These are phyloP conservation scores for Metarhizium brunneum DNA, from an alignment of 2,329 filamentous ascomycete genomes.

Conservation along the genomic window DNA sequence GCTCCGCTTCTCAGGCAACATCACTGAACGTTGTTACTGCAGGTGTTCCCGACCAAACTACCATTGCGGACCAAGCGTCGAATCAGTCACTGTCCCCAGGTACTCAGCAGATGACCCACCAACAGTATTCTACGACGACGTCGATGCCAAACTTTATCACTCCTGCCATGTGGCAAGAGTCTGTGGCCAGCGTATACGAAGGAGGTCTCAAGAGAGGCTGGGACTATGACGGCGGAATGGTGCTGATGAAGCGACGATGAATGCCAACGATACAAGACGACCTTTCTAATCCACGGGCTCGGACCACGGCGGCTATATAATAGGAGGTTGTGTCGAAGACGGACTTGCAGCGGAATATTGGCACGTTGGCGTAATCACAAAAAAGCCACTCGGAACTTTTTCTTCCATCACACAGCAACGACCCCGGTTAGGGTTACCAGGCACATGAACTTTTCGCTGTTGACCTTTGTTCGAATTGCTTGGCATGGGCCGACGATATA, in stretches of 20 bases:
- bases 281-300: not conserved
- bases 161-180: constrained; percentile 66
- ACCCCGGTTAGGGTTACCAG: not conserved
- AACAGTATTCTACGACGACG: constrained; percentile 42
- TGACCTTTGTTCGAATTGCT: not conserved
- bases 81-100: constrained; percentile 33
- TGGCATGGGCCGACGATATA: not conserved
- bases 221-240: constrained; percentile 39
- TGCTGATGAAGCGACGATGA: constrained; percentile 22
- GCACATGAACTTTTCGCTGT: not conserved
- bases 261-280: not conserved
- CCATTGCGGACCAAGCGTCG: constrained; percentile 42
- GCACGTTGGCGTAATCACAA: too few species aligned
- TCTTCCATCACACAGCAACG: not conserved
- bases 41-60: constrained; percentile 44
- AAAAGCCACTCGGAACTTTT: not conserved
- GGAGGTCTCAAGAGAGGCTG: constrained; percentile 53
- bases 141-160: constrained; percentile 53
- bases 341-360: too few species aligned
- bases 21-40: constrained; percentile 29
- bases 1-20: constrained; percentile 35
- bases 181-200: constrained; percentile 60
- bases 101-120: constrained; percentile 37
- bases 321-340: too few species aligned
- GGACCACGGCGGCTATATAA: not conserved